Evolutionary conservation across 805 yeast species (phyloP).

Genomic region (Kluyveromyces dobzhanskii): DNA sequence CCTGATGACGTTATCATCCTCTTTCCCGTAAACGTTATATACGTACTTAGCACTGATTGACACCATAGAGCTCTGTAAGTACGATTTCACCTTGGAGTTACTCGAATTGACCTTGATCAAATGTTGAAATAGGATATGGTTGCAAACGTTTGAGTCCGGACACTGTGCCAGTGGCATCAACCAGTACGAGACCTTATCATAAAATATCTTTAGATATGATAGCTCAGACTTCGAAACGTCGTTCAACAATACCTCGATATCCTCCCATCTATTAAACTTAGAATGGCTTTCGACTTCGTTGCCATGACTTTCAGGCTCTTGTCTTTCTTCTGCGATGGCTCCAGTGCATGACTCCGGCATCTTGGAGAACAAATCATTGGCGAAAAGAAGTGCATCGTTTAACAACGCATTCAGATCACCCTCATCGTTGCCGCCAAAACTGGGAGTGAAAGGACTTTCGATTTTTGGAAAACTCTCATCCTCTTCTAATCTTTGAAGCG

Average conservation of each 20-base stretch:
- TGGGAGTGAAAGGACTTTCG: too few relatives aligned
- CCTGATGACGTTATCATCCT: slow-evolving; percentile 5
- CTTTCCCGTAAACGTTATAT: slow-evolving; percentile 5
- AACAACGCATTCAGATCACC: slow-evolving; percentile 6
- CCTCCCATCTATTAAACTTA: slow-evolving; percentile 6
- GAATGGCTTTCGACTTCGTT: neutral
- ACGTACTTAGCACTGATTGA: slow-evolving; percentile 13
- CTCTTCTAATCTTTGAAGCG: too few relatives aligned
- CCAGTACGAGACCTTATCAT: slow-evolving; percentile 13
- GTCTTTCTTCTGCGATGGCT: neutral
- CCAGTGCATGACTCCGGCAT: slow-evolving; percentile 4
- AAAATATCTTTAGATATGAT: slow-evolving; percentile 9
- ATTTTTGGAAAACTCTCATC: too few relatives aligned
- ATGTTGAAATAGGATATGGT: slow-evolving; percentile 10
- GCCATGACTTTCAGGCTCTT: neutral
- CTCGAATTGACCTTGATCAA: slow-evolving; percentile 3
- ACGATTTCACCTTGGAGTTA: slow-evolving; percentile 4
- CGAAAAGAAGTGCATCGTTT: slow-evolving; percentile 7
- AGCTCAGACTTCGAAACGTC: slow-evolving; percentile 7
- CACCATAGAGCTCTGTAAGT: slow-evolving; percentile 11
- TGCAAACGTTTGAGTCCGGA: slow-evolving; percentile 7
- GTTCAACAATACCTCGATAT: slow-evolving; percentile 2
- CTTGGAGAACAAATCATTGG: slow-evolving; percentile 8
- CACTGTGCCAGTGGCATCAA: slow-evolving; percentile 11
- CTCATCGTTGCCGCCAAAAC: neutral